Conservation (phyloP, 179 eudicot species). For the Actinidia arguta region DNA sequence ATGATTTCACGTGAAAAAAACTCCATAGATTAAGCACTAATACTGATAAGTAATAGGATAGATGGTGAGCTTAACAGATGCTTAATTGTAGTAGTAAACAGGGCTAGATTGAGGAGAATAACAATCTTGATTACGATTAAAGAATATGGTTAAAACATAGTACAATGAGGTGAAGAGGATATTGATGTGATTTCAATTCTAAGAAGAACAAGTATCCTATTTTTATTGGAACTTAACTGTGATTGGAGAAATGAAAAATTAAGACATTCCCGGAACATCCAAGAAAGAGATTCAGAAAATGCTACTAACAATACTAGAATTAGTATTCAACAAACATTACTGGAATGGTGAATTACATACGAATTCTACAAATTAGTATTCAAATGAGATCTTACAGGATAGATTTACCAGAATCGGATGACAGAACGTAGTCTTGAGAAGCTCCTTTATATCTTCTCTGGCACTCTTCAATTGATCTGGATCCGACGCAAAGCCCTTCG, state of each 20-base stretch:
- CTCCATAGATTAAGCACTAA: too few relatives aligned
- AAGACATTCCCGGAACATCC: too few relatives aligned
- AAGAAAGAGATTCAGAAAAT: neutral
- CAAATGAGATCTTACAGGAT: neutral
- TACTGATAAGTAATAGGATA: neutral
- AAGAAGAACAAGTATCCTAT: neutral
- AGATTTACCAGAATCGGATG: conserved; percentile 78
- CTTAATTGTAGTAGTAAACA: neutral
- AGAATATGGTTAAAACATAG: neutral
- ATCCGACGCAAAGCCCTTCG: conserved; percentile 73
- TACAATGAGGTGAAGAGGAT: neutral
- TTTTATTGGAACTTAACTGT: too few relatives aligned
- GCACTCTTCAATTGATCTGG: conserved; percentile 78
- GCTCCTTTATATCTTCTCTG: conserved; percentile 76
- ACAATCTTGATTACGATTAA: neutral
- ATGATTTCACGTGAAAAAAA: too few relatives aligned
- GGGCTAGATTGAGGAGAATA: neutral
- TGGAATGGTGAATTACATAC: too few relatives aligned
- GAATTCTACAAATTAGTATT: too few relatives aligned
- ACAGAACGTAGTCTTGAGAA: conserved; percentile 61
- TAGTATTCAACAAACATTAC: neutral
- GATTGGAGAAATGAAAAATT: neutral
- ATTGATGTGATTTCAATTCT: neutral
- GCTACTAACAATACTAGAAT: neutral
- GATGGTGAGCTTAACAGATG: neutral